These are phyloP conservation scores for Hibiscus mutabilis DNA, from an alignment of 345 rosid genomes.

Conservation along the genomic window DNA sequence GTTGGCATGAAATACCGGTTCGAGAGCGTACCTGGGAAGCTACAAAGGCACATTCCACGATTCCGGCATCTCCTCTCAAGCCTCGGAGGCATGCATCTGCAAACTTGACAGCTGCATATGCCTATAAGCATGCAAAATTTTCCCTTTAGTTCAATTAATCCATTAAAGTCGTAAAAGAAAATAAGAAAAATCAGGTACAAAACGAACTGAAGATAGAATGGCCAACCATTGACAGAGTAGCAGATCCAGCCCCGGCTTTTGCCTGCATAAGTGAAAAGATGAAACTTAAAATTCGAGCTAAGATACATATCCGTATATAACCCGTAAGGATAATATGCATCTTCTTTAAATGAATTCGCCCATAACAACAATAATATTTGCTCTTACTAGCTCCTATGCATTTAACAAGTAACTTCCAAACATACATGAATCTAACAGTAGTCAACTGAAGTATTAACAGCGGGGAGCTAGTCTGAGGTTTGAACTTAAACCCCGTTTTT, in stretches of 20 bases:
- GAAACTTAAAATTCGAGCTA: neutral
- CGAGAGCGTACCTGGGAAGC: slow-evolving; percentile 37
- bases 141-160: neutral
- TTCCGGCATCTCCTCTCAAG: slow-evolving; percentile 61
- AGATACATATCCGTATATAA: neutral
- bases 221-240: slow-evolving; percentile 76
- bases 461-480: neutral
- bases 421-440: neutral
- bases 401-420: neutral
- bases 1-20: neutral
- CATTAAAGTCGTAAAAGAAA: neutral
- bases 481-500: neutral
- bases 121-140: slow-evolving; percentile 25
- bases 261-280: slow-evolving; percentile 32
- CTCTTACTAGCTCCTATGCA: neutral
- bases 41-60: slow-evolving; percentile 61
- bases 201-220: neutral
- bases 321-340: neutral
- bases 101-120: slow-evolving; percentile 76
- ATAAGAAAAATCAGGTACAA: neutral
- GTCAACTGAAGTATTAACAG: neutral
- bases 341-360: neutral
- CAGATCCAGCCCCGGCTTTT: slow-evolving; percentile 80
- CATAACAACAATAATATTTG: neutral
- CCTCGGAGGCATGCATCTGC: slow-evolving; percentile 77